Base-by-base conservation (phyloP, 306 rosid species). In the Dicorynia guianensis region DNA sequence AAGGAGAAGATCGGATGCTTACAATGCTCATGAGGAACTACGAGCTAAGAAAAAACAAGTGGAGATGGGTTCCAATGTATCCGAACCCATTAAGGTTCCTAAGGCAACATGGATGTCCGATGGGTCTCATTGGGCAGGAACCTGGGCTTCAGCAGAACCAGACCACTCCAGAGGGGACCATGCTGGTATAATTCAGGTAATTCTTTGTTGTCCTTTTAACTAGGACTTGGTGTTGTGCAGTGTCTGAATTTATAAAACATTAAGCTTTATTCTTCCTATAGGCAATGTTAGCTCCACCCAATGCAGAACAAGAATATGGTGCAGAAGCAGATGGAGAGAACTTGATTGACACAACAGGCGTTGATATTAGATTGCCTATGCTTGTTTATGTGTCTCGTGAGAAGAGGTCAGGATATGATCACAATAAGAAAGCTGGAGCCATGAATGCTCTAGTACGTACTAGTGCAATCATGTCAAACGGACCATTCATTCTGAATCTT, bases 281-380 rank as follows among this genome's bases (percentile, higher is more conserved):
- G 97, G 97, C 93, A 64, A 90, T 92, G 96, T 71, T 92, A 75
- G 97, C 96, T 64, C 97, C 97, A 5, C 93, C 96, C 4, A 90
- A 86, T 81, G 82, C 85, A 44, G 97, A 92, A 67, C 85, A 87
- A 6, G 89, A 90, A 65, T 90, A 83, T 66, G 97, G 96, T 43
- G 39, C 80, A 56, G 88, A 85, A 84, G 88, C 85, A 5, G 90
- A 90, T 63, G 93, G 80, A 14, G 83, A 82, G 57, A 88, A 86
- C 86, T 80, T 92, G 83, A 88, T 89, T 46, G 97, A 92, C 83
- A 79, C 92, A 64, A 82, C 88, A 40, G 88, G 81, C 46, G 90
- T 85, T 77, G 97, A 92, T 70, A 83, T 82, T 71, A 81, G 97
- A 75, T 61, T 92, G 80, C 96, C 97, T 3, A 83, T 92, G 96